Conservation (phyloP, 176 grass and related monocot species). For the maize (Zea mays) region DNA sequence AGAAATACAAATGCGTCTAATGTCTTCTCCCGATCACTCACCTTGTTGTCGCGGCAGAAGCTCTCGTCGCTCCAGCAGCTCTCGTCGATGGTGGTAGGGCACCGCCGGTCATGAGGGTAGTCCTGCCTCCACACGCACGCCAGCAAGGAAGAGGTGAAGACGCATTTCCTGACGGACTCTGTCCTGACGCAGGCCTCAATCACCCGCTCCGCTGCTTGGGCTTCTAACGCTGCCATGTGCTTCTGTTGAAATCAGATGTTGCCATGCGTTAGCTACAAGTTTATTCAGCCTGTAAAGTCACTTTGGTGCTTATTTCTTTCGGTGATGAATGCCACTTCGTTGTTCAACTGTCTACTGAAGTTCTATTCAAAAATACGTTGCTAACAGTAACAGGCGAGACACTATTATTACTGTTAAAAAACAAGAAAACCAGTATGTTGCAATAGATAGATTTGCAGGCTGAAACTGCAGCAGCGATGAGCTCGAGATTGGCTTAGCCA, state of each 20-base stretch:
- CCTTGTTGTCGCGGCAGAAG: slow-evolving; percentile 92
- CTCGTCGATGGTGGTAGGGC: slow-evolving; percentile 73
- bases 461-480: not conserved
- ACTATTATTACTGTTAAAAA: not conserved
- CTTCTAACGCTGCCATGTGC: slow-evolving; percentile 82
- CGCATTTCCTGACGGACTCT: slow-evolving; percentile 76
- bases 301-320: not conserved
- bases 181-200: slow-evolving; percentile 83
- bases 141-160: slow-evolving; percentile 87
- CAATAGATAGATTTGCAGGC: not conserved
- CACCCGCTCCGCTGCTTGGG: slow-evolving; percentile 79
- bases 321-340: not conserved
- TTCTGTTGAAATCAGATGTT: slow-evolving; percentile 46
- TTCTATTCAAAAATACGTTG: not conserved
- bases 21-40: slow-evolving; percentile 3
- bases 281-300: not conserved
- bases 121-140: slow-evolving; percentile 78
- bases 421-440: not conserved
- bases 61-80: slow-evolving; percentile 95
- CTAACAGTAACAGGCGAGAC: not conserved
- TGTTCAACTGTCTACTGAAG: not conserved
- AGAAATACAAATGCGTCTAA: not conserved
- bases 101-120: slow-evolving; percentile 44
- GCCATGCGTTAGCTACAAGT: not conserved
- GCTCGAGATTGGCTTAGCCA: not conserved